Percentiles rank a stretch among this genome's conserved stretches.
phyloP scores from a whole-genome alignment of 768 basidiomycete species.

The Pholiota microspora region DNA sequence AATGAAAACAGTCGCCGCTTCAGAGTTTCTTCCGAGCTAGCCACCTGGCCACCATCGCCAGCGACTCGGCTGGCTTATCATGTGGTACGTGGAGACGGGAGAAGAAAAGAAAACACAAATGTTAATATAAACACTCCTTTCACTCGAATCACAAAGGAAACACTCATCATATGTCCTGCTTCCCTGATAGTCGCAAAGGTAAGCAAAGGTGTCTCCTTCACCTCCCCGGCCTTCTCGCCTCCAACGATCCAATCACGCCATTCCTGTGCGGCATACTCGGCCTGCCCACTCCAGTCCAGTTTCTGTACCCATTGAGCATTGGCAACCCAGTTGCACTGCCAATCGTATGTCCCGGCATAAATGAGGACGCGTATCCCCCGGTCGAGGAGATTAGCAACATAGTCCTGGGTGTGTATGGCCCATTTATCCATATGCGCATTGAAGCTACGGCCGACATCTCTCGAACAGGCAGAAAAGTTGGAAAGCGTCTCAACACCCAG shows the following conservation, averaged over 20 bases:
- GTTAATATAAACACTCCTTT: not conserved
- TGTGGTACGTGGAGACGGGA: constrained; percentile 51
- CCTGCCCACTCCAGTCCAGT: constrained; percentile 44
- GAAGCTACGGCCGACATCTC: constrained; percentile 49
- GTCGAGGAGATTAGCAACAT: constrained; percentile 69
- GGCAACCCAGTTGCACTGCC: constrained; percentile 38
- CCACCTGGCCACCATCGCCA: constrained; percentile 67
- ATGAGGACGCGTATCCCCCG: constrained; percentile 73
- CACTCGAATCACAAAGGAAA: not conserved
- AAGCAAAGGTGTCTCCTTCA: constrained; percentile 33
- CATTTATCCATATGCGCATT: constrained; percentile 59
- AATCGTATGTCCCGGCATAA: constrained; percentile 75
- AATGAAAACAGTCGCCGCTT: constrained; percentile 7
- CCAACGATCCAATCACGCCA: constrained; percentile 61
- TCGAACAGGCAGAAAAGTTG: constrained; percentile 60
- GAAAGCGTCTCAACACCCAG: constrained; percentile 55
- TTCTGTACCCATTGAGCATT: constrained; percentile 1
- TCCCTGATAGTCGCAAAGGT: constrained; percentile 38
- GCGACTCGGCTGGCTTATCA: constrained; percentile 65
- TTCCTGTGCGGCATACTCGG: constrained; percentile 43
- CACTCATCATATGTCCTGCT: constrained; percentile 51
- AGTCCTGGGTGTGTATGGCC: constrained; percentile 54
- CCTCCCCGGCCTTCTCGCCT: constrained; percentile 46
- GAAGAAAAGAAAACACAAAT: constrained; percentile 29
- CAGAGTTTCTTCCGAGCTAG: constrained; percentile 41